Evolutionary conservation across 108 stramenopile genomes (phyloP), one percentile per base, ranked within the genome.

Genomic region (Pseudonitzschia delicatissima): DNA sequence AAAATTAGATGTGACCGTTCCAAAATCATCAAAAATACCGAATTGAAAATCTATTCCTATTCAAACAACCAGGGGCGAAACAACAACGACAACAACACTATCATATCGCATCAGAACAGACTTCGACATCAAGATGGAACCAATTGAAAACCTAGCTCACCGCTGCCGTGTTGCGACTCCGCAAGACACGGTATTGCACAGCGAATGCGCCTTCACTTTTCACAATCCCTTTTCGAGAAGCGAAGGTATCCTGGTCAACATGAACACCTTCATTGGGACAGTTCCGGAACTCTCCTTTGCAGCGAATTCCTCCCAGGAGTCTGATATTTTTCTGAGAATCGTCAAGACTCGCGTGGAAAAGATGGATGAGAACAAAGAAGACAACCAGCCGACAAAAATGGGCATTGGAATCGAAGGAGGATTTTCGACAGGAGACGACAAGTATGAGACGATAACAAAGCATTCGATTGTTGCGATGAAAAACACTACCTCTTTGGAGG

Each of bases 351-450:
- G 85, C 11, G 68, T 77, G 28, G 52, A 44, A 26, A 84, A 87
- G 61, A 45, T 36, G 12, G 45, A 68, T 2, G 61, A 35, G 39
- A 53, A 26, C 32, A 23, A 29, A 12, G 25, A 37, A 40, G 39
- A 37, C 5, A 37, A 61, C 20, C 34, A 26, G 4, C 68, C 77
- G 20, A 92, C 95, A 25, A 93, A 94, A 50, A 58, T 99, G 21
- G 98, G 87, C 6, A 77, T 99, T 31, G 97, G 97, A 15, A 84
- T 97, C 21, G 90, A 92, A 45, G 98, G 98, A 28, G 98, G 98
- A 23, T 99, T 98, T 77, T 69, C 71, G 31, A 80, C 90, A 25
- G 93, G 94, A 37, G 86, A 83, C 26, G 96, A 93, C 40, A 78
- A 85, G 48, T 90, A 76, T 65, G 78, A 90, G 28, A 87, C 69